Conservation (phyloP, 2,329 filamentous ascomycete species). For the Colletotrichum filicis region DNA sequence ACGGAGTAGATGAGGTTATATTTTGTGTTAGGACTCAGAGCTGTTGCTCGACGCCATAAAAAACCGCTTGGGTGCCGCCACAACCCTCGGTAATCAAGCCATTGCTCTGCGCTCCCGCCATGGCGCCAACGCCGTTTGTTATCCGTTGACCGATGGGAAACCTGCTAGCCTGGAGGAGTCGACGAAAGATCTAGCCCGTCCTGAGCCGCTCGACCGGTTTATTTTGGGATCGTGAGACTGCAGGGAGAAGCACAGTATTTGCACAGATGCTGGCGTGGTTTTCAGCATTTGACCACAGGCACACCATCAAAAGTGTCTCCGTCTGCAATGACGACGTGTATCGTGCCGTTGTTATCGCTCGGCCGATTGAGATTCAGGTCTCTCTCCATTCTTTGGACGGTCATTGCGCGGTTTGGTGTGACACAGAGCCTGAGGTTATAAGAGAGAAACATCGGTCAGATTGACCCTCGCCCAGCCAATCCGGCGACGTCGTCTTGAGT, state of each 20-base stretch:
- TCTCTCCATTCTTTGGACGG: constrained; percentile 6
- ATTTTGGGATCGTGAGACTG: background rate
- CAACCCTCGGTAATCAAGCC: background rate
- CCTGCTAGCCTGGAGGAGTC: background rate
- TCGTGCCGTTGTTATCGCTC: constrained; percentile 5
- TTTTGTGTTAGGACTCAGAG: background rate
- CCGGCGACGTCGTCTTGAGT: constrained; percentile 1
- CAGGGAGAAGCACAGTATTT: background rate
- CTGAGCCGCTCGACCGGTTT: background rate
- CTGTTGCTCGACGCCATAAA: background rate
- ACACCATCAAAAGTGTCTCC: background rate
- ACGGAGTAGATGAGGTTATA: too few species aligned
- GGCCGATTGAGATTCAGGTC: constrained; percentile 28
- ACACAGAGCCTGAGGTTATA: background rate
- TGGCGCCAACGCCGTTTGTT: constrained; percentile 28
- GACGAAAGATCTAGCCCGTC: constrained; percentile 2
- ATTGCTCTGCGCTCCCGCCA: constrained; percentile 16
- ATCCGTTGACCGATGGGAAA: constrained; percentile 13
- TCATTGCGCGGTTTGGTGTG: constrained; percentile 27
- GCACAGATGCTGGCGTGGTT: constrained; percentile 1
- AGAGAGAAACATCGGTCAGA: constrained; percentile 9
- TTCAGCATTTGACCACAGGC: background rate
- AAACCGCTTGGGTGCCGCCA: background rate
- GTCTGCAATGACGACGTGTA: constrained; percentile 14
- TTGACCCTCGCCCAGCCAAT: constrained; percentile 15